These are phyloP conservation scores for Chrysoporthe deuterocubensis DNA, from an alignment of 2,329 filamentous ascomycete genomes.

Conservation along the genomic window DNA sequence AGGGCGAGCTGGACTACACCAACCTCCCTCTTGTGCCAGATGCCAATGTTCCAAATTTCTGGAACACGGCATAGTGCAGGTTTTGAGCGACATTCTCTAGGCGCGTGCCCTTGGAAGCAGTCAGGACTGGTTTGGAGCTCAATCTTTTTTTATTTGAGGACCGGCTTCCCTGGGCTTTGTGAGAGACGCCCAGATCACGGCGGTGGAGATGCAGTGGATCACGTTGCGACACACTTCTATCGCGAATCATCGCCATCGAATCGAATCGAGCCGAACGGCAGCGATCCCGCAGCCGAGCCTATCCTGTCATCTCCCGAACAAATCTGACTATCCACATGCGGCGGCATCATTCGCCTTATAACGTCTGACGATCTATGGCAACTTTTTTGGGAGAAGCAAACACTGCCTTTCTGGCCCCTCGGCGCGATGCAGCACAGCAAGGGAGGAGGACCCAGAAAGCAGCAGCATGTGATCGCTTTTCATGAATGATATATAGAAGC, in stretches of 20 bases:
- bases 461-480: neutral
- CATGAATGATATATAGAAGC: neutral
- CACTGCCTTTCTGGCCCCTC: neutral
- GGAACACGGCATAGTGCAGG: conserved; percentile 15
- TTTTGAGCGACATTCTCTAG: no score
- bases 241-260: neutral
- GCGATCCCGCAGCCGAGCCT: neutral
- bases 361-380: neutral
- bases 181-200: neutral
- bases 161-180: neutral
- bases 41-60: conserved; percentile 24
- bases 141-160: neutral
- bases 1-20: conserved; percentile 37
- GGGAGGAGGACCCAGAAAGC: neutral
- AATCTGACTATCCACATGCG: neutral
- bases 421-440: conserved; percentile 2
- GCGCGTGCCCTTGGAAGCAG: neutral
- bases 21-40: conserved; percentile 18
- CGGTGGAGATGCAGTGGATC: neutral
- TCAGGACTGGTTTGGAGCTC: neutral
- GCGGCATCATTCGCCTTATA: neutral
- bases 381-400: neutral
- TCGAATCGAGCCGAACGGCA: neutral
- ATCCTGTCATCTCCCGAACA: neutral
- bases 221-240: neutral